A percentile compares a stretch with the other conserved stretches of the same genome.
Evolutionary conservation across 1,139 yeast species (phyloP).

Genomic region (Debaryomyces coudertii): DNA sequence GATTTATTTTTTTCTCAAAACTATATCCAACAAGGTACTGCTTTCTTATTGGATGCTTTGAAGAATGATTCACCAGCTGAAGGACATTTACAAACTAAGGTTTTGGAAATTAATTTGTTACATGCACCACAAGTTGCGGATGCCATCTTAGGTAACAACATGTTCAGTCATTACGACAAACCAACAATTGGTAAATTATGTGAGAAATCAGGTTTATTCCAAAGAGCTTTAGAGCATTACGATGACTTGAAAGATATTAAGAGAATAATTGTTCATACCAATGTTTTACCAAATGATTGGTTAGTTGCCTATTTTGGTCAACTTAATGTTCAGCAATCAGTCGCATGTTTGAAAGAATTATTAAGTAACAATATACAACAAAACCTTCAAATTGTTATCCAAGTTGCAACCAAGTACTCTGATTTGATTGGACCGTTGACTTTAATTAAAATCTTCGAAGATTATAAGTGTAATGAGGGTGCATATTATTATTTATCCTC

Average conservation of each 20-base stretch:
- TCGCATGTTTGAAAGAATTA: conserved; percentile 86
- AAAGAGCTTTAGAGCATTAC: conserved; percentile 94
- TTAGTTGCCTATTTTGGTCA: conserved; percentile 90
- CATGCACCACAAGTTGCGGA: conserved; percentile 99
- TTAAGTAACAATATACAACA: conserved; percentile 79
- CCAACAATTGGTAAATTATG: conserved; percentile 89
- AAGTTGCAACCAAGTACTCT: conserved; percentile 94
- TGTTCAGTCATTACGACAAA: conserved; percentile 95
- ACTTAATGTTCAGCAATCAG: conserved; percentile 90
- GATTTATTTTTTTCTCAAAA: conserved; percentile 95
- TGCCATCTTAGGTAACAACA: conserved; percentile 93
- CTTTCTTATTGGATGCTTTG: conserved; percentile 94
- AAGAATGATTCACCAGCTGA: conserved; percentile 94
- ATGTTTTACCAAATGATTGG: conserved; percentile 90
- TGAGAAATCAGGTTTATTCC: conserved; percentile 92
- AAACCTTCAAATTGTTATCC: conserved; percentile 90
- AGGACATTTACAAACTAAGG: conserved; percentile 93
- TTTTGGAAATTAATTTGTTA: conserved; percentile 86
- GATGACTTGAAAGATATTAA: conserved; percentile 94
- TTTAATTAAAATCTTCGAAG: conserved; percentile 89
- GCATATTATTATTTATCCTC: conserved; percentile 91
- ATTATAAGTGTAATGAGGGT: conserved; percentile 89
- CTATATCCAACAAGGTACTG: conserved; percentile 96
- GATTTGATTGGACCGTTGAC: conserved; percentile 88
- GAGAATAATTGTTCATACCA: conserved; percentile 89